Base-by-base conservation (phyloP, 192 early-diverging fungal genomes). In the Backusella tarrabulga region DNA sequence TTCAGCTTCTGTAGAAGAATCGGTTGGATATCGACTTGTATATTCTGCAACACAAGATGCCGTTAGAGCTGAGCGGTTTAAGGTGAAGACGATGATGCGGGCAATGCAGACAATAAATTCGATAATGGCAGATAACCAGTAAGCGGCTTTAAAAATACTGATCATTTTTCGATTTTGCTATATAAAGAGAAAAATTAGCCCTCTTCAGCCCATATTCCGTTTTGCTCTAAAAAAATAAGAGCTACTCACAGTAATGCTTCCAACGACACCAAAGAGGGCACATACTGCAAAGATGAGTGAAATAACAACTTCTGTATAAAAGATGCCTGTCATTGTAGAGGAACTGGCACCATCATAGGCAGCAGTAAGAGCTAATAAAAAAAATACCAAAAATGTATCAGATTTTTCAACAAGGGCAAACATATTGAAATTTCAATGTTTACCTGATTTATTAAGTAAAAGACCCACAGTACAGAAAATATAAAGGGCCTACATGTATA, bases 91-190 rank as follows among this genome's bases (percentile, higher is more conserved):
- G 14, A 81, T 77, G 44, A 73, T 74, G 5, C 63, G 36, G 52
- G 76, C 80, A 35, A 81, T 23, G 2, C 68, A 56, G 0, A 74
- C 52, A 23, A 81, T 77, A 38, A 81, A 34, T 11, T 41, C 68
- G 15, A 81, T 29, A 50, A 81, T 71, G 4, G 73, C 69, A 73
- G 77, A 68, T 12, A 71, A 34, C 80, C 80, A 81, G 41, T 81
- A 77, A 19, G 77, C 50, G 9, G 70, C 56, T 40, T 70, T 77
- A 40, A 81, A 81, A 23, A 81, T 2, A 3, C 36, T 17, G 26
- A 71, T 74, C 73, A 81, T 71, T 17, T n/a, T 35, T 34, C 80
- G 76, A 42, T 77, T 77, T 77, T 81, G 72, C 77, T 79, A 77
- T 72, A 77, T 23, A 66, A 44, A 71, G 34, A 71, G 38, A 68